Conservation (phyloP, 495 filamentous ascomycete species). For the Friedmanniomyces simplex region DNA sequence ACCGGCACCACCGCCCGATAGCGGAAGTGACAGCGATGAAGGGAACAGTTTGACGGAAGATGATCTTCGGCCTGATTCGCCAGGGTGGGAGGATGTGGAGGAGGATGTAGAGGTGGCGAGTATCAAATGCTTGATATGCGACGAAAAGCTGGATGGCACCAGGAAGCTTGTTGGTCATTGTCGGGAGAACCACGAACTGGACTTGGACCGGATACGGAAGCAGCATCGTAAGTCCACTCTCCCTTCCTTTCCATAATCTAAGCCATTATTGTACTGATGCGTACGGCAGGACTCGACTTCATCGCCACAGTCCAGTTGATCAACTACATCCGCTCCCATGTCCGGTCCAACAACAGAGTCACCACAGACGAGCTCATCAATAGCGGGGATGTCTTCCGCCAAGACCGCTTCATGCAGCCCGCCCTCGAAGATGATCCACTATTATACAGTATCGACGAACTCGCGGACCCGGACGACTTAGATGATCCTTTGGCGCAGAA, state of each 20-base stretch:
- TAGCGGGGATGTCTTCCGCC: conserved; percentile 48
- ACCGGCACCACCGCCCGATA: background rate
- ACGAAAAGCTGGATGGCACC: conserved; percentile 54
- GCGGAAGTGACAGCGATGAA: conserved; percentile 2
- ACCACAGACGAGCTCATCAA: conserved; percentile 31
- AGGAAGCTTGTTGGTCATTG: conserved; percentile 60
- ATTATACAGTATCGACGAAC: conserved; percentile 71
- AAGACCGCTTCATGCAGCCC: conserved; percentile 70
- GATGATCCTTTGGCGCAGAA: background rate
- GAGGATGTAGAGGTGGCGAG: conserved; percentile 47
- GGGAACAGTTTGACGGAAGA: background rate
- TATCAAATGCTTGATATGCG: conserved; percentile 56
- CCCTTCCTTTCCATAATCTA: background rate
- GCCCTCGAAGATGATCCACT: conserved; percentile 84
- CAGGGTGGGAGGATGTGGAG: conserved; percentile 72
- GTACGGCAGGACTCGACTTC: conserved; percentile 57
- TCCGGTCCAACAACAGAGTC: conserved; percentile 40
- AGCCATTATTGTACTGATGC: background rate
- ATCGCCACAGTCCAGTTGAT: conserved; percentile 72
- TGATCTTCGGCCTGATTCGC: conserved; percentile 15
- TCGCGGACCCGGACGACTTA: conserved; percentile 37
- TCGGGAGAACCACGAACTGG: conserved; percentile 61
- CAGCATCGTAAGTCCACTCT: conserved; percentile 44
- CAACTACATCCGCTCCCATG: conserved; percentile 62
- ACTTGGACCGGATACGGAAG: conserved; percentile 56